Percentiles rank a stretch among this genome's conserved stretches.
phyloP scores from a whole-genome alignment of 2,329 filamentous ascomycete genomes.

The Dothiorella sarmentorum region DNA sequence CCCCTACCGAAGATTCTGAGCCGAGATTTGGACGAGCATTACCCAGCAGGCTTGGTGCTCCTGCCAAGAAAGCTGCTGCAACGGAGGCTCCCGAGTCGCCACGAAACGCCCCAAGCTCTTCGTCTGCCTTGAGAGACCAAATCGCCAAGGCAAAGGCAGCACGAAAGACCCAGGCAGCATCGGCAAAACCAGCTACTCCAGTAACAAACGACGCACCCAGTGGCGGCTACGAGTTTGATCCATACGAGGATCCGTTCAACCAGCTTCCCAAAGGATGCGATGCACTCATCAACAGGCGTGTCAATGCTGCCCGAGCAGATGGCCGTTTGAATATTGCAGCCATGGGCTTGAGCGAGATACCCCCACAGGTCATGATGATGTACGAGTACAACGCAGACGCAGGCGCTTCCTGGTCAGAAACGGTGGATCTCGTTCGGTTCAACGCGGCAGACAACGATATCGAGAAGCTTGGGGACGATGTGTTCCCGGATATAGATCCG shows the following conservation, averaged over 20 bases:
- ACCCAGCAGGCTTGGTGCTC: background rate
- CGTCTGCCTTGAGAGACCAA: conserved; percentile 76
- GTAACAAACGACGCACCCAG: conserved; percentile 19
- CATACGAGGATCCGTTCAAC: conserved; percentile 68
- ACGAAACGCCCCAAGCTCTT: conserved; percentile 60
- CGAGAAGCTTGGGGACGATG: conserved; percentile 64
- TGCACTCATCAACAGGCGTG: conserved; percentile 69
- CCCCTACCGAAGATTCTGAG: background rate
- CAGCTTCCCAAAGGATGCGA: conserved; percentile 58
- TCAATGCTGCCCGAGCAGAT: conserved; percentile 68
- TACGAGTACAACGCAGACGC: conserved; percentile 72
- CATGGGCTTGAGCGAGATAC: conserved; percentile 74
- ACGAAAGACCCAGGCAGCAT: conserved; percentile 39
- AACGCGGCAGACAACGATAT: conserved; percentile 89
- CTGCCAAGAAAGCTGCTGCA: conserved; percentile 32
- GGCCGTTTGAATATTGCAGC: conserved; percentile 87
- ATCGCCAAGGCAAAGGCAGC: conserved; percentile 91
- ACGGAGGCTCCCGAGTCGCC: too few relatives aligned
- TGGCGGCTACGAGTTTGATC: conserved; percentile 50
- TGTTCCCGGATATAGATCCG: conserved; percentile 69
- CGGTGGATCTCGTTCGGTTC: conserved; percentile 79
- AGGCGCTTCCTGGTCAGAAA: conserved; percentile 79
- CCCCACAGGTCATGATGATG: conserved; percentile 81
- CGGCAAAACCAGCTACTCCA: conserved; percentile 7
- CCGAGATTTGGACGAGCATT: background rate